A percentile compares a stretch with the other conserved stretches of the same genome.
phyloP scores from a whole-genome alignment of 192 early-diverging fungal species.

The Gonapodya sp. region DNA sequence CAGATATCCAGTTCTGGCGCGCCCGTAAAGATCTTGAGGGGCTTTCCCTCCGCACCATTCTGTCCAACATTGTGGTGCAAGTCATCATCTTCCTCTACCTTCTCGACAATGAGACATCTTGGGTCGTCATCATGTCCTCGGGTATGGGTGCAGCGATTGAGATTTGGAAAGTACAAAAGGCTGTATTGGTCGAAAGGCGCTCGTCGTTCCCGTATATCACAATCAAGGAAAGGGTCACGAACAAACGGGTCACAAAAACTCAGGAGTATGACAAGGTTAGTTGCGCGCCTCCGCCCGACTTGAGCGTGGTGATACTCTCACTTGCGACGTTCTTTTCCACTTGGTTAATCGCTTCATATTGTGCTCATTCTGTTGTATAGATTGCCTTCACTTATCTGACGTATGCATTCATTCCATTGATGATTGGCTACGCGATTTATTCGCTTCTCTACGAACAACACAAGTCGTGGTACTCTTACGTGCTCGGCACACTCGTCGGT shows the following conservation, averaged over 20 bases:
- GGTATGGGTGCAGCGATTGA: constrained; percentile 77
- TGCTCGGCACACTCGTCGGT: constrained; percentile 73
- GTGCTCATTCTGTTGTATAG: constrained; percentile 14
- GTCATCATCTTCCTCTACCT: constrained; percentile 81
- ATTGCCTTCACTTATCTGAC: constrained; percentile 78
- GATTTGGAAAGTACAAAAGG: constrained; percentile 84
- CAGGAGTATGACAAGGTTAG: constrained; percentile 40
- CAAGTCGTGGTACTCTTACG: constrained; percentile 87
- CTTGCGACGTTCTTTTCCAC: too few species aligned
- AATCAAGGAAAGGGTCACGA: constrained; percentile 37
- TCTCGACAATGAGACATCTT: constrained; percentile 78
- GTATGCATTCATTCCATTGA: constrained; percentile 64
- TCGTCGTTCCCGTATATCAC: constrained; percentile 35
- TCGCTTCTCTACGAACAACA: constrained; percentile 73
- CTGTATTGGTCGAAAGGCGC: constrained; percentile 41
- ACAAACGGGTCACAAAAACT: constrained; percentile 32
- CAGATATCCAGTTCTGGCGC: constrained; percentile 86
- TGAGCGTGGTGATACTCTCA: neutral
- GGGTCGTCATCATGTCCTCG: constrained; percentile 75
- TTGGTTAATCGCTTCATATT: too few species aligned
- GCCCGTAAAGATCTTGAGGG: constrained; percentile 71
- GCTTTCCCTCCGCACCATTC: constrained; percentile 68
- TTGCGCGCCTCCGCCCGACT: neutral
- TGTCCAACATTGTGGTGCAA: constrained; percentile 74
- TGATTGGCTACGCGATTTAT: constrained; percentile 73